A percentile compares a stretch with the other conserved stretches of the same genome.
Conservation (phyloP, 2,329 filamentous ascomycete genomes). For the Colletotrichum orchidophilum region DNA sequence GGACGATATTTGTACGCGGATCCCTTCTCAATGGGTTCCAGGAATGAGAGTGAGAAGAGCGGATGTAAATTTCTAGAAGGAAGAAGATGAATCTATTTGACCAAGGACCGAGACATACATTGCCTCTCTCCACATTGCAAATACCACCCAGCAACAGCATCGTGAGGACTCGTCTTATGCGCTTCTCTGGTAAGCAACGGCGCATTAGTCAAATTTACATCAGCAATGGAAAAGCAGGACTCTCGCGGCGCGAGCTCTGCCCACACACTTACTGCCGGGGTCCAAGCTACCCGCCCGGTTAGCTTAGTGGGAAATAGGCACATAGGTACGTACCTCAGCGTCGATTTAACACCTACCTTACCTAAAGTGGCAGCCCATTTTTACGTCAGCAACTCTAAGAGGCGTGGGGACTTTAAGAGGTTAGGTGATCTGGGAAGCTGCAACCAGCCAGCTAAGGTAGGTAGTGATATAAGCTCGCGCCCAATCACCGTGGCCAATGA, state of each 20-base stretch:
- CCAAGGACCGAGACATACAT: not conserved
- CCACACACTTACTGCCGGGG: not conserved
- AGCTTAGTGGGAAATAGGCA: too few relatives aligned
- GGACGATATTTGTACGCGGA: slow-evolving; percentile 7
- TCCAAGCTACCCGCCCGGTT: too few relatives aligned
- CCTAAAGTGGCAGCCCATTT: not conserved
- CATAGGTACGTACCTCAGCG: not conserved
- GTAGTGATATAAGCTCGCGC: not conserved
- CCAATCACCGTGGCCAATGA: not conserved
- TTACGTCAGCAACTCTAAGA: not conserved
- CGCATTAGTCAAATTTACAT: slow-evolving; percentile 43
- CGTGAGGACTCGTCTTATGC: slow-evolving; percentile 11
- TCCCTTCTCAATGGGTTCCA: not conserved
- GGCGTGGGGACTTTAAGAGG: not conserved
- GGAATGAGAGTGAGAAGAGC: not conserved
- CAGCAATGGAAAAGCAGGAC: slow-evolving; percentile 34
- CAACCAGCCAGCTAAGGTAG: not conserved
- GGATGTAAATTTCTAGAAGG: not conserved
- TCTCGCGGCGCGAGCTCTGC: not conserved
- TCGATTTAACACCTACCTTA: too few relatives aligned
- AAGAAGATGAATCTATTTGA: not conserved
- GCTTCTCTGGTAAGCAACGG: slow-evolving; percentile 28
- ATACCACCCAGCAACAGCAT: not conserved
- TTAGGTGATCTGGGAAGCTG: not conserved
- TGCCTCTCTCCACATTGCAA: not conserved